These are phyloP conservation scores for Raddia guianensis DNA, from an alignment of 176 grass and related monocot species.

Conservation along the genomic window DNA sequence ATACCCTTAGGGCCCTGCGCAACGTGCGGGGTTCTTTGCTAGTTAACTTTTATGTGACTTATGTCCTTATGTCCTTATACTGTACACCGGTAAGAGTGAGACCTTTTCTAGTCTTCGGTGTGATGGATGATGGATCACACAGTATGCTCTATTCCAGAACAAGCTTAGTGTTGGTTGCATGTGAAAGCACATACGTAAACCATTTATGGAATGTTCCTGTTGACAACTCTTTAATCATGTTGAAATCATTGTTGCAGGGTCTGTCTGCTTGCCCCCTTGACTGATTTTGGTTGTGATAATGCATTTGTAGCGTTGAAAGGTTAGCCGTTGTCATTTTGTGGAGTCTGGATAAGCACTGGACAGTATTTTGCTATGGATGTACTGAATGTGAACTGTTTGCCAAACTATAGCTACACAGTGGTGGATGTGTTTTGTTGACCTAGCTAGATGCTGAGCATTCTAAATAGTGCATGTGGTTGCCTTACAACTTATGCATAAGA, in stretches of 20 bases:
- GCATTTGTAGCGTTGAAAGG: not conserved
- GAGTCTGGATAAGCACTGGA: not conserved
- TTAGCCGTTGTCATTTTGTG: conserved; percentile 11
- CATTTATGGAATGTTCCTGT: not conserved
- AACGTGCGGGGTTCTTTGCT: too few species aligned
- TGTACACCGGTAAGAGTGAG: not conserved
- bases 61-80: not conserved
- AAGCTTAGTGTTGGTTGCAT: not conserved
- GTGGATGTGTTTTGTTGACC: not conserved
- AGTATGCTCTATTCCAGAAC: conserved; percentile 29
- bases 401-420: not conserved
- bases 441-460: not conserved
- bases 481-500: not conserved
- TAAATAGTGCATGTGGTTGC: not conserved
- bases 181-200: not conserved
- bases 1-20: too few species aligned
- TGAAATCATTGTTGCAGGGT: conserved; percentile 36
- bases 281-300: not conserved
- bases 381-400: not conserved
- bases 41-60: too few species aligned
- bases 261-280: conserved; percentile 33
- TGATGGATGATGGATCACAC: not conserved
- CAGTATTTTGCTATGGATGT: not conserved
- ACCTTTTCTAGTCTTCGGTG: not conserved
- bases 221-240: conserved; percentile 27